Conservation (phyloP, 2,329 filamentous ascomycete genomes). For the Pseudonectria foliicola region DNA sequence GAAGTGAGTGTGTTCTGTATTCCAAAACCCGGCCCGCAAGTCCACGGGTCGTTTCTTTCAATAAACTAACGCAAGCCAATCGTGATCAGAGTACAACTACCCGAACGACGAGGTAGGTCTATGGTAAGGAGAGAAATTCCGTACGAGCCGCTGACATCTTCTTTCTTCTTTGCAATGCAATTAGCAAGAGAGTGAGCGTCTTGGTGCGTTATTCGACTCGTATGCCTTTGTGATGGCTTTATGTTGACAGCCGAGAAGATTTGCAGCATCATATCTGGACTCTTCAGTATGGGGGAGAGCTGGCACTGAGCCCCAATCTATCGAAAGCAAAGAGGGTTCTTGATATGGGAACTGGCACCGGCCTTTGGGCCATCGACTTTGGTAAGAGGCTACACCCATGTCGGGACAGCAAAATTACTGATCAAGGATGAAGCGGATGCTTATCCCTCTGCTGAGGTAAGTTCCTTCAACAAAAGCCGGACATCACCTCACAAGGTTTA, state of each 20-base stretch:
- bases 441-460: slow-evolving; percentile 9
- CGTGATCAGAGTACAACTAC: slow-evolving; percentile 17
- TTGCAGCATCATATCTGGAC: slow-evolving; percentile 12
- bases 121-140: no score
- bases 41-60: no score
- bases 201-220: slow-evolving; percentile 10
- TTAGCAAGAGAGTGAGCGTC: slow-evolving; percentile 12
- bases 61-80: no score
- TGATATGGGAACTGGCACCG: slow-evolving; percentile 19
- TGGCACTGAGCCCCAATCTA: slow-evolving; percentile 7
- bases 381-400: slow-evolving; percentile 1
- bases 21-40: no score
- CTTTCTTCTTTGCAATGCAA: background rate
- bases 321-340: slow-evolving; percentile 17
- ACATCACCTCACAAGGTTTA: background rate
- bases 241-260: slow-evolving; percentile 4
- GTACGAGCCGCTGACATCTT: no score
- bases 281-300: slow-evolving; percentile 8
- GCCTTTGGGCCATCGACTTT: slow-evolving; percentile 21
- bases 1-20: no score
- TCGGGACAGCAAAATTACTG: background rate
- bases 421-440: slow-evolving; percentile 7
- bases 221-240: no score
- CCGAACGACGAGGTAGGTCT: slow-evolving; percentile 15
- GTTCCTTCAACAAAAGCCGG: no score